Base-by-base conservation (phyloP, 2,329 filamentous ascomycete species). In the Verticillium klebahnii region DNA sequence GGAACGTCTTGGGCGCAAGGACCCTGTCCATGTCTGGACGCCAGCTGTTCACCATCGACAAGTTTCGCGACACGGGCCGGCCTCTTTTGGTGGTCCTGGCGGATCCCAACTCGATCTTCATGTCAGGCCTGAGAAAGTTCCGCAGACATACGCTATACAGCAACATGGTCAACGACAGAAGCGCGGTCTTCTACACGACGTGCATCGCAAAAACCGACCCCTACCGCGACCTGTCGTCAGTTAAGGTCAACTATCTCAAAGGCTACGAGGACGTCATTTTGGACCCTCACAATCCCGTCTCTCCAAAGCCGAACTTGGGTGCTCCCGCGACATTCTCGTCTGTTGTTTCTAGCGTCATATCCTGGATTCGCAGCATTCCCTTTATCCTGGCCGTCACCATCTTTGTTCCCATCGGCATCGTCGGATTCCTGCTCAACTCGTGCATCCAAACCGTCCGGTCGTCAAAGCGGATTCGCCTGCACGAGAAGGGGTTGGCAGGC, bases 21-120 rank as follows among this genome's bases (percentile, higher is more conserved):
- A 92, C 89, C 0, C 77, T 98, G 5, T 96, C 91, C 62, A 88
- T 86, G 71, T 96, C 92, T 0, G 94, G 94, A 5, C 83, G 89
- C 58, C 94, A 98, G 73, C 81, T 98, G 11, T 98, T 97, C 73
- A 87, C 87, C 61, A 90, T 95, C 63, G 94, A 98, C 77, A 80
- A 84, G 5, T 97, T 97, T 74, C 87, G 93, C 62, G 87, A 91
- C 64, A 96, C 92, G 0, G 88, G 86, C n/a, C 85, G 88, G 50
- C 92, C 93, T 0, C 80, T 98, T 11, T 83, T 98, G 23, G 84
- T 90, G 57, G 82, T 97, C 11, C 82, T 98, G 34, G 91, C 93
- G 6, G 93, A 97, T 66, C 88, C 89, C 0, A 84, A 89, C 58
- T 93, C 90, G 64, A 90, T 97, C 67, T 98, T 98, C 77, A 89